phyloP scores from a whole-genome alignment of 1,139 yeast species.

The Blastobotrys serpentis region DNA sequence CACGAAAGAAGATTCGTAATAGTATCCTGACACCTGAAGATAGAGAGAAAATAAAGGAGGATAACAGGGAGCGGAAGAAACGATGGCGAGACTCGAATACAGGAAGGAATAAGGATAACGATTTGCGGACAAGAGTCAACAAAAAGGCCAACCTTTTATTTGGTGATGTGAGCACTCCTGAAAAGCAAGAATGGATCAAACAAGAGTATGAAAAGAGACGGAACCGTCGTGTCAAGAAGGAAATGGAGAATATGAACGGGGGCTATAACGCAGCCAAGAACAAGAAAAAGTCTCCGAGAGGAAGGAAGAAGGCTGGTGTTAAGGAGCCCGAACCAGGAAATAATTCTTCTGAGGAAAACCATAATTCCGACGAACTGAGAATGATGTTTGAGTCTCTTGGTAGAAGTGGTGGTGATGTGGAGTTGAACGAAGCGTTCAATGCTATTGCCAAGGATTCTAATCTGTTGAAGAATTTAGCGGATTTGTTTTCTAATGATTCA shows the following conservation, averaged over 20 bases:
- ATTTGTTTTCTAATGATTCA: constrained; percentile 7
- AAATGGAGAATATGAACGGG: constrained; percentile 15
- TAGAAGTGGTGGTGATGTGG: constrained; percentile 9
- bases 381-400: constrained; percentile 14
- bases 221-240: constrained; percentile 51
- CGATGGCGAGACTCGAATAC: constrained; percentile 86
- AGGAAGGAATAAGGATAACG: constrained; percentile 83
- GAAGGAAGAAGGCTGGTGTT: constrained; percentile 17
- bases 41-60: constrained; percentile 62
- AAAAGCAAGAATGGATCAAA: constrained; percentile 71
- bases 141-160: constrained; percentile 68
- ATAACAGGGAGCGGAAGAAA: constrained; percentile 82
- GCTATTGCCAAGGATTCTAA: constrained; percentile 32
- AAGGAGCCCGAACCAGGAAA: neutral
- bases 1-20: constrained; percentile 11
- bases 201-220: constrained; percentile 67
- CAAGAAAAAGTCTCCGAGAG: constrained; percentile 1
- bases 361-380: constrained; percentile 6
- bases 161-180: constrained; percentile 59
- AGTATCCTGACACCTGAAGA: constrained; percentile 37
- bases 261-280: constrained; percentile 7
- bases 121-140: constrained; percentile 71
- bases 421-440: constrained; percentile 29
- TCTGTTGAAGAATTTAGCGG: constrained; percentile 26
- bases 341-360: constrained; percentile 3